Conservation (phyloP, 2,329 filamentous ascomycete genomes). For the Aspergillus sojae region DNA sequence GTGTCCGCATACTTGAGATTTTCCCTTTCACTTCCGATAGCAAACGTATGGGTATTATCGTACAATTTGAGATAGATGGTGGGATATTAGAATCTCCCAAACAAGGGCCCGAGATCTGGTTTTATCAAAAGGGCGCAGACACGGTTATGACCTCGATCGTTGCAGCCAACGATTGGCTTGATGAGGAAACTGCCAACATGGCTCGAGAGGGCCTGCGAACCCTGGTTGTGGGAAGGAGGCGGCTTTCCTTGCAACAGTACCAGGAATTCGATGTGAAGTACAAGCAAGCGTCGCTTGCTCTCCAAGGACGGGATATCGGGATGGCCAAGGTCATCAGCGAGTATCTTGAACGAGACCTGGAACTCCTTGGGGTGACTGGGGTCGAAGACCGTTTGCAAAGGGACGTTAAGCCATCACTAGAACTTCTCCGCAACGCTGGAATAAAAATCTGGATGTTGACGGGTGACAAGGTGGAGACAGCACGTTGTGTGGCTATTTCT, state of each 20-base stretch:
- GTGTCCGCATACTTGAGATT: conserved; percentile 85
- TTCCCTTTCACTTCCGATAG: conserved; percentile 98
- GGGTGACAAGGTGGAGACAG: conserved; percentile 97
- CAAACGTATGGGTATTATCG: conserved; percentile 97
- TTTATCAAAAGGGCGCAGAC: conserved; percentile 97
- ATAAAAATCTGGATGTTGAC: conserved; percentile 99
- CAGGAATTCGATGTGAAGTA: conserved; percentile 75
- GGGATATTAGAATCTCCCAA: conserved; percentile 53
- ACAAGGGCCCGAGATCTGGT: conserved; percentile 82
- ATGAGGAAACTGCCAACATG: conserved; percentile 99
- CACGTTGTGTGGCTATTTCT: conserved; percentile 91
- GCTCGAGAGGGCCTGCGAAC: conserved; percentile 93
- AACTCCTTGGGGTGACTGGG: conserved; percentile 94
- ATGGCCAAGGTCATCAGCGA: conserved; percentile 80
- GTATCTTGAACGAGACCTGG: conserved; percentile 83
- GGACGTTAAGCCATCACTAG: conserved; percentile 92
- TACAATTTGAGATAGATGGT: conserved; percentile 72
- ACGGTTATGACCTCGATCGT: conserved; percentile 98
- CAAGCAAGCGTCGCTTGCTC: conserved; percentile 76
- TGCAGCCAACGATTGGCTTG: conserved; percentile 94
- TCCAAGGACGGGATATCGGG: conserved; percentile 76
- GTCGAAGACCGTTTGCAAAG: conserved; percentile 96
- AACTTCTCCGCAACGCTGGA: conserved; percentile 91
- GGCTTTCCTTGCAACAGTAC: conserved; percentile 77
- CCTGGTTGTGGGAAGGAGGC: conserved; percentile 90